Conservation (phyloP, 371 early-diverging fungal species). For the Apophysomyces sp. region DNA sequence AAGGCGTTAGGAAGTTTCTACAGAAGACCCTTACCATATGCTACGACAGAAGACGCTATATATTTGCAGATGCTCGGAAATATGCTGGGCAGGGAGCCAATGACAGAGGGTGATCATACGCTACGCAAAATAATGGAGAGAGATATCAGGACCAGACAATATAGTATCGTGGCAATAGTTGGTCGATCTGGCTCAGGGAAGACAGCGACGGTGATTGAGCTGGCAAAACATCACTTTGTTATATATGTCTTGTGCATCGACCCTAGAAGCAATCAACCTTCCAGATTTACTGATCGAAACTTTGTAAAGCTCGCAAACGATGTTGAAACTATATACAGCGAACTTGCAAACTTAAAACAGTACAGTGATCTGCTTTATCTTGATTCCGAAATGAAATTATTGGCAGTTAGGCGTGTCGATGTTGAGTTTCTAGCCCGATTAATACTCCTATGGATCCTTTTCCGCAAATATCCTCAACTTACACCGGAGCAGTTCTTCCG, state of each 20-base stretch:
- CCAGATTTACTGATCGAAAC: not conserved
- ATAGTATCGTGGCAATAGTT: conserved; percentile 17
- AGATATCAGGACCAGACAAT: not conserved
- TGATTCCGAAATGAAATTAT: not conserved
- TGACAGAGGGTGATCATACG: not conserved
- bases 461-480: conserved; percentile 12
- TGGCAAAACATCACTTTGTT: conserved; percentile 17
- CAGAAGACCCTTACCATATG: conserved; percentile 11
- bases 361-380: not conserved
- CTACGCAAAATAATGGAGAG: not conserved
- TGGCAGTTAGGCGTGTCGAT: not conserved
- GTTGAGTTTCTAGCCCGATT: conserved; percentile 18
- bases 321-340: not conserved
- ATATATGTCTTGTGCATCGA: conserved; percentile 11
- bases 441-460: conserved; percentile 8
- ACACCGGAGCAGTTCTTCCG: conserved; percentile 20
- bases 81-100: conserved; percentile 16
- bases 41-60: not conserved
- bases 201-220: conserved; percentile 19
- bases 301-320: not conserved
- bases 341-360: not conserved
- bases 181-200: conserved; percentile 21
- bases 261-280: not conserved
- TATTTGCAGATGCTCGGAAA: conserved; percentile 22
- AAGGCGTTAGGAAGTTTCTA: not conserved